Base-by-base conservation (phyloP, 192 early-diverging fungal genomes). In the Gonapodya prolifera region DNA sequence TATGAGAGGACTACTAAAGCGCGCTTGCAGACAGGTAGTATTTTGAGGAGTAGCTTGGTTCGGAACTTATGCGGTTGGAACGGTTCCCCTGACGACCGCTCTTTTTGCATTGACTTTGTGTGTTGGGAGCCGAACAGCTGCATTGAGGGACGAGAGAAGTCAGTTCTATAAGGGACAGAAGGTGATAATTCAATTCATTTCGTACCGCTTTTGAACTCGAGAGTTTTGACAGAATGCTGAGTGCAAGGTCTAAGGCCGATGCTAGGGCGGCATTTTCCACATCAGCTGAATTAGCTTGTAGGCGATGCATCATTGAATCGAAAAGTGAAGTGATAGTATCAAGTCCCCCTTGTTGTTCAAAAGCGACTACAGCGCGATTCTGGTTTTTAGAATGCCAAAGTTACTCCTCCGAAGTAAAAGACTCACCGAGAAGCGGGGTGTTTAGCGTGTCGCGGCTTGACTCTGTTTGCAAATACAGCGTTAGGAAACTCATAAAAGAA, bases 141-240 rank as follows among this genome's bases (percentile, higher is more conserved):
- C 8, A n/a, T 8, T 16, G n/a, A n/a, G 45, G 13, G 45, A 16
- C 45, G 45, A 16, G 13, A 8, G 13, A 69, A n/a, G n/a, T 8
- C 45, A 69, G 45, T n/a, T 69, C 45, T n/a, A 69, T n/a, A n/a
- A n/a, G 45, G 13, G 8, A 8, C 45, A 69, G n/a, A n/a, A n/a
- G 13, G 13, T n/a, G 45, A n/a, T n/a, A 8, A 8, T 69, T 8
- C 45, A 69, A n/a, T 85, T 78, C 0, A 92, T 83, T 0, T 95
- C 76, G 82, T 91, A 91, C 34, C 91, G 89, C 69, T 87, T 81
- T 0, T 92, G 83, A 33, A 94, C 90, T 82, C 95, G 96, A 79
- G 86, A 91, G 34, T 89, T 81, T 8, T 81, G 80, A 18, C 82
- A 81, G 23, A 80, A 80, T 74, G 2, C 92, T 92, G 73, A 88